Conservation (phyloP, 176 grass and related monocot genomes). For the Phyllostachys edulis region DNA sequence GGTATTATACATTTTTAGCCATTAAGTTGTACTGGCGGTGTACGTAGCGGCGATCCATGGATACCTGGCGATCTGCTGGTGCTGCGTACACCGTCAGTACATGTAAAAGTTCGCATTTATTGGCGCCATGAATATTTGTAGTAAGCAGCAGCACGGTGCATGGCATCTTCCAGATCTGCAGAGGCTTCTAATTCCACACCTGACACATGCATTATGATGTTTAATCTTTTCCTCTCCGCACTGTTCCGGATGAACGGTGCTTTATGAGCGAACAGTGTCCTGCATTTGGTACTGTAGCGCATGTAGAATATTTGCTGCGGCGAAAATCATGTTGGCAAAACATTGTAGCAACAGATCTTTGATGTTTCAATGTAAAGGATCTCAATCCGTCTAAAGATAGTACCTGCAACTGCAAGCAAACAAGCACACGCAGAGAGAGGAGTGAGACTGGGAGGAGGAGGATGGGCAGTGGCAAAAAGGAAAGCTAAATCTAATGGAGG, state of each 20-base stretch:
- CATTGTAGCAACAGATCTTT: too few relatives aligned
- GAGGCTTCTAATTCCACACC: conserved; percentile 60
- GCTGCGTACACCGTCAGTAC: not conserved
- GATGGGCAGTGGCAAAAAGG: conserved; percentile 4
- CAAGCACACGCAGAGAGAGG: not conserved
- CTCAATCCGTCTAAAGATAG: not conserved
- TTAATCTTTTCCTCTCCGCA: conserved; percentile 17
- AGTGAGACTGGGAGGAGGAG: not conserved
- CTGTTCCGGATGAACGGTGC: not conserved
- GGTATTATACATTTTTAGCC: not conserved
- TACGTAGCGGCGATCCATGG: not conserved
- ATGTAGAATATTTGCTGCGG: too few relatives aligned
- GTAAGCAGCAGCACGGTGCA: conserved; percentile 27
- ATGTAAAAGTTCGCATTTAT: conserved; percentile 11
- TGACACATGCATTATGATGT: conserved; percentile 48
- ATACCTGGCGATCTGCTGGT: not conserved
- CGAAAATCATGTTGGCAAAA: too few relatives aligned
- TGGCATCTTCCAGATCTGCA: conserved; percentile 39
- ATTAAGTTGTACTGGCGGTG: not conserved
- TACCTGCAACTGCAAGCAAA: not conserved
- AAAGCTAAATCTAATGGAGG: conserved; percentile 31
- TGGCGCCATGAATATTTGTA: conserved; percentile 22
- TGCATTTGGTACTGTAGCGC: fast-evolving
- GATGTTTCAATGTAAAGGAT: too few relatives aligned
- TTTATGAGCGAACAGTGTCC: too few relatives aligned